Conservation (phyloP, 495 filamentous ascomycete species). For the Umbilicaria muhlenbergii region DNA sequence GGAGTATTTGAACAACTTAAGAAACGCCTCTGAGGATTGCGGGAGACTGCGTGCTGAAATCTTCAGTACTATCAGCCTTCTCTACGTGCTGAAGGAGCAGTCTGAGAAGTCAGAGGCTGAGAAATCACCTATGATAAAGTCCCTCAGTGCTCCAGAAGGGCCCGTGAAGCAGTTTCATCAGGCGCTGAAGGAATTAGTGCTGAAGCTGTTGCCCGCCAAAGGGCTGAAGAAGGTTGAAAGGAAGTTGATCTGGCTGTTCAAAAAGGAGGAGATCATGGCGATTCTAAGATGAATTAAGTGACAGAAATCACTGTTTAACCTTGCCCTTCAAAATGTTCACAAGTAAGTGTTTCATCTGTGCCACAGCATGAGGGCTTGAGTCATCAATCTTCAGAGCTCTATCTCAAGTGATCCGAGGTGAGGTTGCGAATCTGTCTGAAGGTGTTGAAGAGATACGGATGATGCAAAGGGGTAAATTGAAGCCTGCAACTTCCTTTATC, state of each 20-base stretch:
- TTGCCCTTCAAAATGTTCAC: conserved; percentile 1
- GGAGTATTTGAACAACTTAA: background rate
- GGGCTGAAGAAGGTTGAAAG: background rate
- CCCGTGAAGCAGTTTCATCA: background rate
- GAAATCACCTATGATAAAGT: background rate
- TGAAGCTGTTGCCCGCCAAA: background rate
- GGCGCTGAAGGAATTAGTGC: background rate
- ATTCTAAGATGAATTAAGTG: conserved; percentile 1
- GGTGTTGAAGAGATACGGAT: no score
- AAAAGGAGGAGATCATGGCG: conserved; percentile 1
- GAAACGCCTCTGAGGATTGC: conserved; percentile 1
- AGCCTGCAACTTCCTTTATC: no score
- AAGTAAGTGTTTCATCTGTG: background rate
- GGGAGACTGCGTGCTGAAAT: background rate
- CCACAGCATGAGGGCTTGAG: no score
- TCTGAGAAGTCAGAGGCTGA: background rate
- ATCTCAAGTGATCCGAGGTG: no score
- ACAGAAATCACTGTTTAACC: conserved; percentile 4
- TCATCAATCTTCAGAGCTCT: no score
- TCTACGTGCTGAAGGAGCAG: background rate
- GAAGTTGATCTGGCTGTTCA: conserved; percentile 2
- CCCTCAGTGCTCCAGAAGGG: background rate
- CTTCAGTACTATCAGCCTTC: background rate
- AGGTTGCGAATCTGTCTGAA: no score
- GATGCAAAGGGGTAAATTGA: no score